Percentiles rank a stretch among this genome's conserved stretches.
Conservation (phyloP, 2,329 filamentous ascomycete genomes). For the Verticillium klebahnii region DNA sequence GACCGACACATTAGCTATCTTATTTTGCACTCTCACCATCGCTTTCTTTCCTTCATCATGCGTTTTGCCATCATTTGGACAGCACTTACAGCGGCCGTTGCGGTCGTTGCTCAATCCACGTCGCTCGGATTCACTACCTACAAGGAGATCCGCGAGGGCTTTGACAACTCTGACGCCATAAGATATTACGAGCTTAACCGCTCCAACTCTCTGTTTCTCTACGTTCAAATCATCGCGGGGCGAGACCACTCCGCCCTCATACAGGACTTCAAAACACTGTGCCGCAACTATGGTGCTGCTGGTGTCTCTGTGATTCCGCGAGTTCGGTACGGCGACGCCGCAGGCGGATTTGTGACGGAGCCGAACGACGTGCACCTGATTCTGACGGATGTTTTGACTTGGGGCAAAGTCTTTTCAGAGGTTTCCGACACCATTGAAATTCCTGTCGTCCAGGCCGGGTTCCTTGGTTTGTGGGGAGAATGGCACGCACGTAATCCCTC, state of each 20-base stretch:
- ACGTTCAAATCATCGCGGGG: conserved; percentile 13
- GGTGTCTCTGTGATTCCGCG: conserved; percentile 9
- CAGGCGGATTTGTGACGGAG: conserved; percentile 5
- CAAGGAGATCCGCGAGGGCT: conserved; percentile 10
- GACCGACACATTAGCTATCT: no score
- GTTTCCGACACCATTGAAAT: conserved; percentile 8
- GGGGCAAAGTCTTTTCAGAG: conserved; percentile 8
- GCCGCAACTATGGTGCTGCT: conserved; percentile 8
- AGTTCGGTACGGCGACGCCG: conserved; percentile 9
- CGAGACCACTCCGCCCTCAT: conserved; percentile 7
- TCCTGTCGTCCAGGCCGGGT: conserved; percentile 13
- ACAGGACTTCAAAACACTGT: conserved; percentile 11
- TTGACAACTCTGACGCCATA: conserved; percentile 8
- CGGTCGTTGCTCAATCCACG: background rate
- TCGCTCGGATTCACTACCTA: conserved; percentile 11
- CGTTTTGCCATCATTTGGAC: background rate
- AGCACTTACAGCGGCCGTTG: background rate
- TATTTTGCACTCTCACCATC: no score
- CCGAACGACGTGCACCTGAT: conserved; percentile 6
- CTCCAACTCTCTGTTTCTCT: conserved; percentile 12
- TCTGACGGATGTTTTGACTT: conserved; percentile 6
- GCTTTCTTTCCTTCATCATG: background rate
- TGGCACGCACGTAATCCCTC: conserved; percentile 11
- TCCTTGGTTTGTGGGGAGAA: conserved; percentile 13
- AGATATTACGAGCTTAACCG: conserved; percentile 5